Conservation (phyloP, 1,284 basidiomycete genomes). For the Pholiota adiposa region DNA sequence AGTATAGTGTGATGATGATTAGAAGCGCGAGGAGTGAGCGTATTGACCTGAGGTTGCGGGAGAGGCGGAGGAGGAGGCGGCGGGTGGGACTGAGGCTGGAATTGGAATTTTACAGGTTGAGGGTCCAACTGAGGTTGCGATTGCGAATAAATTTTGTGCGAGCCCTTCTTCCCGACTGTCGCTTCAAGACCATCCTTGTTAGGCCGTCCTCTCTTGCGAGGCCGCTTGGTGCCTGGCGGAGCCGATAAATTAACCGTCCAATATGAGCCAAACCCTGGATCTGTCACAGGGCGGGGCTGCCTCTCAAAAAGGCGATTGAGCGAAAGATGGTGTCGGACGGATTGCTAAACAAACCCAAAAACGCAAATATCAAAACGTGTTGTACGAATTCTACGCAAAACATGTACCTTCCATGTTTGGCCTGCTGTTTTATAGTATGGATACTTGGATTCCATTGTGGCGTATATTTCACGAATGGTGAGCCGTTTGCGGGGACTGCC, state of each 20-base stretch:
- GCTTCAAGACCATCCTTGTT: conserved; percentile 46
- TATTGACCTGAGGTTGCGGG: conserved; percentile 25
- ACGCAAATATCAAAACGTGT: conserved; percentile 16
- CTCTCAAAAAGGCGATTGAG: conserved; percentile 79
- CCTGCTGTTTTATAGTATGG: conserved; percentile 78
- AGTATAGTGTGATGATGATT: conserved; percentile 4
- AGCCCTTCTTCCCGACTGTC: conserved; percentile 9
- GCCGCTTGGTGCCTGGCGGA: conserved; percentile 80
- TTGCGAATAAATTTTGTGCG: conserved; percentile 6
- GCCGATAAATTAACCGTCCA: conserved; percentile 83
- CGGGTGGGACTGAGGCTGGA: conserved; percentile 30
- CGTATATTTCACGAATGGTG: conserved; percentile 82
- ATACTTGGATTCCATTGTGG: conserved; percentile 82
- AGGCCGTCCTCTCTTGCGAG: conserved; percentile 74
- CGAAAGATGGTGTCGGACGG: conserved; percentile 80
- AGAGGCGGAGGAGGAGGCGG: conserved; percentile 28
- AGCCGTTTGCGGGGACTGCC: conserved; percentile 74
- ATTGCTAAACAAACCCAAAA: conserved; percentile 58
- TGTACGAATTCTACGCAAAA: conserved; percentile 3
- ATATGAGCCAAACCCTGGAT: conserved; percentile 83
- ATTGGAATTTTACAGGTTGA: conserved; percentile 27
- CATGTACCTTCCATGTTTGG: conserved; percentile 76
- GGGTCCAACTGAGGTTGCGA: conserved; percentile 9
- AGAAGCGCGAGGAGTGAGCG: conserved; percentile 15
- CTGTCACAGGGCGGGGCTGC: conserved; percentile 76